Base-by-base conservation (phyloP, 345 rosid genomes). In the Abelmoschus esculentus region DNA sequence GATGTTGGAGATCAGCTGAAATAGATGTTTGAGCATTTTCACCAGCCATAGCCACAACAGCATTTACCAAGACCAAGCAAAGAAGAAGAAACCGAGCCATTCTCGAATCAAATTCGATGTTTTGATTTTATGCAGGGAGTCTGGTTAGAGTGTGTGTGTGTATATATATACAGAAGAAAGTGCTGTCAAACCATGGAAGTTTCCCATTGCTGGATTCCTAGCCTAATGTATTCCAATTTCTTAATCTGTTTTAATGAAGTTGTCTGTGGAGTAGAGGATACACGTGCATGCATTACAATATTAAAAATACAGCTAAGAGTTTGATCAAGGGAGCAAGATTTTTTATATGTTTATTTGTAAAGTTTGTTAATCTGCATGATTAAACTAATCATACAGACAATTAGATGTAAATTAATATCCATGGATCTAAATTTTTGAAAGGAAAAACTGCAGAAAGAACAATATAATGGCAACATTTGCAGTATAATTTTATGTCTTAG, bases 241-340 rank as follows among this genome's bases (percentile, higher is more conserved):
- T 18, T 34, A 38, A 12, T 61, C 17, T 26, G 42, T 22, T 40
- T 32, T 73, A 4, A 54, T 66, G 73, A 72, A 47, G 75, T 55
- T 83, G 90, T 78, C 86, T 70, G 78, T 69, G 12, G 77, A 70
- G 46, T 42, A 12, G 46, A 3, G 46, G 61, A 14, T 71, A 80
- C 40, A 76, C 84, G 77, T 71, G 82, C 40, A 76, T 62, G 63
- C 40, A 55, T 60, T 80, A 79, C 13, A 70, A 75, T 76, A 83
- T 57, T 72, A 59, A 70, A 62, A 74, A 61, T 74, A 78, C 85
- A 81, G 72, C 83, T 76, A 72, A 70, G 76, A 57, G 12, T 47
- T 32, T 9, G 58, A 52, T 67, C 70, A 77, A 65, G 84, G 86
- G 78, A 74, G 74, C 86, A 84, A 15, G 80, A 83, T 83, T 75